A percentile compares a stretch with the other conserved stretches of the same genome.
Conservation (phyloP, 2,329 filamentous ascomycete species). For the Neonectria neomacrospora region DNA sequence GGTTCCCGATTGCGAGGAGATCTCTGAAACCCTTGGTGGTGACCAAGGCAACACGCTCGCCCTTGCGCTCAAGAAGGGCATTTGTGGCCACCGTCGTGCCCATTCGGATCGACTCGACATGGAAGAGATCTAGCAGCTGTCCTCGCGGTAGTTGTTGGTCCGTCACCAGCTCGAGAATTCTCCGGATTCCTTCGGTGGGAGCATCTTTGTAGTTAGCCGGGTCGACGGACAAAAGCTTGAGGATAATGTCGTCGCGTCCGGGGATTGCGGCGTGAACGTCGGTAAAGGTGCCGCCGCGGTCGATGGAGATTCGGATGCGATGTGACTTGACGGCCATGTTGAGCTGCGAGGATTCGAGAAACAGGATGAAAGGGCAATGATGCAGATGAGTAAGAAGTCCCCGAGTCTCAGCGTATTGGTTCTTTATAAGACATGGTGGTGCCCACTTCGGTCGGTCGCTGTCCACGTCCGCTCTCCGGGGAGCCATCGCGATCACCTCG, state of each 20-base stretch:
- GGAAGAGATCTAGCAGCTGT: constrained; percentile 48
- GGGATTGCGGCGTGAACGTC: constrained; percentile 42
- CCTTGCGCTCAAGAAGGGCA: constrained; percentile 79
- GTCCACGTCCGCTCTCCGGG: background rate
- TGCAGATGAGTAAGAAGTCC: background rate
- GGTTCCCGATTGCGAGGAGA: constrained; percentile 77
- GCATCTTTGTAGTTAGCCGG: constrained; percentile 79
- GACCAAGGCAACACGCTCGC: constrained; percentile 75
- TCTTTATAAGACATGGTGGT: background rate
- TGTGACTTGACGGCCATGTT: constrained; percentile 33
- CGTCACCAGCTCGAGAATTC: constrained; percentile 51
- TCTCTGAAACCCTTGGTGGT: constrained; percentile 80
- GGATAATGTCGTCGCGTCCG: constrained; percentile 38
- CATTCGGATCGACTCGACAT: constrained; percentile 76
- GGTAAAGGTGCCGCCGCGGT: constrained; percentile 46
- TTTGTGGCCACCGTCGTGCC: constrained; percentile 85
- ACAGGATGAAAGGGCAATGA: background rate
- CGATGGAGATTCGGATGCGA: constrained; percentile 45
- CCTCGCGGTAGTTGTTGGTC: constrained; percentile 49
- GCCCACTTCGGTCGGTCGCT: background rate
- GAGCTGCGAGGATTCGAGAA: background rate
- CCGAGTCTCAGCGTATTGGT: background rate
- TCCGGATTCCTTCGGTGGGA: constrained; percentile 76
- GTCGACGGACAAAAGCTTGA: constrained; percentile 61
- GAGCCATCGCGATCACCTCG: constrained; percentile 1